Percentiles rank a stretch among this genome's conserved stretches.
phyloP scores from a whole-genome alignment of 2,329 filamentous ascomycete species.

The Aspergillus alliaceus region DNA sequence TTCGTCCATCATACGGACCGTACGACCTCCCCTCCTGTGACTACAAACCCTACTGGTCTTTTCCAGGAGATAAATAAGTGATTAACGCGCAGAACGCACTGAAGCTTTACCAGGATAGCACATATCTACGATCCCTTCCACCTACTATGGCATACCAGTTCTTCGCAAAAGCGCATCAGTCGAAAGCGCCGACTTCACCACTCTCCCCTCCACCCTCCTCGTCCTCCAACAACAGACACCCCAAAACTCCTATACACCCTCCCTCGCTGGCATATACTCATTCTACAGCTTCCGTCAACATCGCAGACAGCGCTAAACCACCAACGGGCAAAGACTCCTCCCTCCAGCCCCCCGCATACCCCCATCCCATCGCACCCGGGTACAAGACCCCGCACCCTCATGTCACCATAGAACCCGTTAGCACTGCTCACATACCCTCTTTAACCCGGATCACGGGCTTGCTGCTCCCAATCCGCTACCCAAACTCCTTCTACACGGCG shows the following conservation, averaged over 20 bases:
- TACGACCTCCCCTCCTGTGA: neutral
- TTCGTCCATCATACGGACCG: constrained; percentile 6
- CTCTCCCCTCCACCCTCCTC: constrained; percentile 21
- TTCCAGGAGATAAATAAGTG: neutral
- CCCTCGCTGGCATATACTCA: constrained; percentile 29
- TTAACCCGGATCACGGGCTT: constrained; percentile 59
- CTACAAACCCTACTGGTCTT: neutral
- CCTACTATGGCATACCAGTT: constrained; percentile 38
- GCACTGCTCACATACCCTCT: constrained; percentile 54
- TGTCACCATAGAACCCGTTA: constrained; percentile 54
- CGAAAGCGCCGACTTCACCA: constrained; percentile 23
- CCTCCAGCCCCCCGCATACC: constrained; percentile 32
- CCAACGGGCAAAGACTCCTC: constrained; percentile 23
- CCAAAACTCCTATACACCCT: constrained; percentile 31
- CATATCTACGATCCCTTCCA: no score
- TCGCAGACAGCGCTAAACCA: constrained; percentile 23
- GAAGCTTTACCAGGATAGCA: neutral
- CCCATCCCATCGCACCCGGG: constrained; percentile 25
- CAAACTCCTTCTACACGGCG: constrained; percentile 61
- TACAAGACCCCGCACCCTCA: constrained; percentile 46
- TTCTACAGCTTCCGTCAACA: constrained; percentile 18
- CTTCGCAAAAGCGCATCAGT: constrained; percentile 35
- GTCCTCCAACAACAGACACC: constrained; percentile 16
- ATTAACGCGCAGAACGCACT: neutral
- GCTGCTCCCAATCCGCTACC: constrained; percentile 62